These are phyloP conservation scores for Endocladia muricata DNA, from an alignment of 31 red algal genomes.

Conservation along the genomic window DNA sequence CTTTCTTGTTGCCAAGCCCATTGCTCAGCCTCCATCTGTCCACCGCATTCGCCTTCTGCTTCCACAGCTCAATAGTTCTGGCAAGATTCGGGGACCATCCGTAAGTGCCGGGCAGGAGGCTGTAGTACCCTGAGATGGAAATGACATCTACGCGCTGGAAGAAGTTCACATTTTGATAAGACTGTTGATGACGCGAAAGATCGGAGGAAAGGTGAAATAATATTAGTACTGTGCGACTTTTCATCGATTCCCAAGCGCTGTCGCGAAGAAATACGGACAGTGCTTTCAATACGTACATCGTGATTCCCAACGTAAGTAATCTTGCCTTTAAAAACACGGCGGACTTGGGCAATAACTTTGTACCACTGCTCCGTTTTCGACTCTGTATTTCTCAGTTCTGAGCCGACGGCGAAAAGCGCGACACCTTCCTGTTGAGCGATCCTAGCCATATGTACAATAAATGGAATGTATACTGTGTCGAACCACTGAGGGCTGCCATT, in stretches of 20 bases:
- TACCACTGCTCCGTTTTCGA: slow-evolving; percentile 20
- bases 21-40: not conserved
- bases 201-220: not conserved
- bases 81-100: slow-evolving; percentile 27
- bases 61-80: slow-evolving; percentile 27
- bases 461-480: slow-evolving; percentile 40
- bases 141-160: slow-evolving; percentile 34
- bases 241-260: not conserved
- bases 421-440: slow-evolving; percentile 44
- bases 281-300: not conserved
- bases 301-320: slow-evolving; percentile 56
- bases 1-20: slow-evolving; percentile 14
- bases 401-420: slow-evolving; percentile 31
- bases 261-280: not conserved
- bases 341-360: slow-evolving; percentile 9
- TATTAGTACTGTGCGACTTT: not conserved
- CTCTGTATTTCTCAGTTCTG: slow-evolving; percentile 11
- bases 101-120: slow-evolving; percentile 6
- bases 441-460: slow-evolving; percentile 28
- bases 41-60: slow-evolving; percentile 7
- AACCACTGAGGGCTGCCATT: slow-evolving; percentile 22
- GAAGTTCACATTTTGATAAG: slow-evolving; percentile 11
- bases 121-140: slow-evolving; percentile 49
- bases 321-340: not conserved
- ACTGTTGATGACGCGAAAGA: not conserved